Evolutionary conservation across 148 eudicot genomes (phyloP).

Genomic region (Rheum nobile): DNA sequence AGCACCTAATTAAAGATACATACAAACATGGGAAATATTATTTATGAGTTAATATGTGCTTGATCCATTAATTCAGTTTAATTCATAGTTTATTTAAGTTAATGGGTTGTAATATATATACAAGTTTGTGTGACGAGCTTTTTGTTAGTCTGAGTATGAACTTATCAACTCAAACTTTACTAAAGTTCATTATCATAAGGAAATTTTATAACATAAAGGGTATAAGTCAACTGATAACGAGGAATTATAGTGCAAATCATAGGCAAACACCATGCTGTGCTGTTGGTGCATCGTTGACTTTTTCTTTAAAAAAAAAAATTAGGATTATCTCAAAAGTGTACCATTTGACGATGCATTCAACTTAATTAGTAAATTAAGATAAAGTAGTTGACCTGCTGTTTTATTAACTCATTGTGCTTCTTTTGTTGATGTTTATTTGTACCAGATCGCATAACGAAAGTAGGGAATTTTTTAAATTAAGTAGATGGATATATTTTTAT

Average conservation of each 20-base stretch:
- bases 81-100: neutral
- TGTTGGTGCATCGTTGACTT: constrained; percentile 3
- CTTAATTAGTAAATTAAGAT: neutral
- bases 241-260: neutral
- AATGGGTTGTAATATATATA: neutral
- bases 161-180: neutral
- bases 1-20: neutral
- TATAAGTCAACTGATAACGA: neutral
- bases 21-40: neutral
- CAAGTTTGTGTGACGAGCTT: too few species aligned
- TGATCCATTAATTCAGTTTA: neutral
- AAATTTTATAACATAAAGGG: neutral
- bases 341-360: neutral
- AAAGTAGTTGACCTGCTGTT: constrained; percentile 3
- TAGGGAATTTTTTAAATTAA: neutral
- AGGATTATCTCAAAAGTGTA: neutral
- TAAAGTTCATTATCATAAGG: neutral
- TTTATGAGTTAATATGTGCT: neutral
- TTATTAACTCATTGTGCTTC: neutral
- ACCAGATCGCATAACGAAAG: neutral
- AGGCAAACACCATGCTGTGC: constrained; percentile 1
- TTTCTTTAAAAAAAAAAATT: neutral
- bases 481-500: neutral
- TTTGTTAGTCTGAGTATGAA: neutral
- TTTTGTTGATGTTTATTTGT: neutral